Conservation (phyloP, 257 asterid genomes). For the Jasminum sambac region DNA sequence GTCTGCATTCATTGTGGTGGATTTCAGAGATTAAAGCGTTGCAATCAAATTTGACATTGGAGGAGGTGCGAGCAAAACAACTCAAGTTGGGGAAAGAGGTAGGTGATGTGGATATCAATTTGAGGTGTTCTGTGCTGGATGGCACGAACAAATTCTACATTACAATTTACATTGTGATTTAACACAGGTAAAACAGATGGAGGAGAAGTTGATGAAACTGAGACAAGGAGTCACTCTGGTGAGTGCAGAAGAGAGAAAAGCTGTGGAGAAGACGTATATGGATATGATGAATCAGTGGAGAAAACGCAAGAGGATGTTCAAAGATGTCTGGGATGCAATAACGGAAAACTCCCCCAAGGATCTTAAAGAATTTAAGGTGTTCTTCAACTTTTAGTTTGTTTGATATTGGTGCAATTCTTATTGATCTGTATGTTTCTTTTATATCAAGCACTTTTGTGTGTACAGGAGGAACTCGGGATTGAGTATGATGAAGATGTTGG, state of each 20-base stretch:
- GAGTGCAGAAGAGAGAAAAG: slow-evolving; percentile 75
- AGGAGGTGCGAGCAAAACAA: slow-evolving; percentile 61
- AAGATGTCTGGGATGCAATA: slow-evolving; percentile 88
- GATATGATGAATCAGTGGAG: slow-evolving; percentile 73
- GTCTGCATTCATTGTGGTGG: slow-evolving; percentile 13
- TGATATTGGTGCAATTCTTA: not conserved
- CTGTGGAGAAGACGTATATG: slow-evolving; percentile 53
- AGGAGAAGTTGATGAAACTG: slow-evolving; percentile 68
- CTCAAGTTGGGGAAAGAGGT: slow-evolving; percentile 71
- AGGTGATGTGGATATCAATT: slow-evolving; percentile 6
- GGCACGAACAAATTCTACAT: slow-evolving; percentile 7
- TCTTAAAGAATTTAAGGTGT: slow-evolving; percentile 80
- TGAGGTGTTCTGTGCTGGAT: slow-evolving; percentile 1
- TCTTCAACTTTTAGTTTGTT: not conserved
- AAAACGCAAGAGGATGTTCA: slow-evolving; percentile 91
- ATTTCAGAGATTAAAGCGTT: slow-evolving; percentile 73
- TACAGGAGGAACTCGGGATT: slow-evolving; percentile 89
- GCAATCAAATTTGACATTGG: slow-evolving; percentile 81
- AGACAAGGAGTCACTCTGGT: slow-evolving; percentile 84
- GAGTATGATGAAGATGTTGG: slow-evolving; percentile 93
- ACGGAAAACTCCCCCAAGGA: slow-evolving; percentile 94
- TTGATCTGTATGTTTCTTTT: not conserved
- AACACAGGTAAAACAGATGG: slow-evolving; percentile 73
- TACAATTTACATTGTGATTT: slow-evolving; percentile 9
- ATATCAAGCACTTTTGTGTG: slow-evolving; percentile 8